Evolutionary conservation across 345 rosid species (phyloP), one percentile per base, ranked within the genome.

Genomic region (Populus tremula): DNA sequence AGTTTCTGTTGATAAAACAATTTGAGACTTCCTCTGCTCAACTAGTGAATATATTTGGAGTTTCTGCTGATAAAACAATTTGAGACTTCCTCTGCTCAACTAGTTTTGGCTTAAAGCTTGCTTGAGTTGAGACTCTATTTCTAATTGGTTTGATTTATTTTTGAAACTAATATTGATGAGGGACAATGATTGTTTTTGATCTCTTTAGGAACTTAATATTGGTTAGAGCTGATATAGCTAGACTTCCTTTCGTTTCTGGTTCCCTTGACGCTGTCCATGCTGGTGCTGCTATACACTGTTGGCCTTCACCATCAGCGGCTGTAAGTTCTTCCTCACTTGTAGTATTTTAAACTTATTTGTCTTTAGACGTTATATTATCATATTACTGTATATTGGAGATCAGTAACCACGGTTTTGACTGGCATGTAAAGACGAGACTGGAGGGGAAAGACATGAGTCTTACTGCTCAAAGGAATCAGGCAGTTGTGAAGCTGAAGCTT

Each of bases 261-360:
- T 91, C 97, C 16, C 82, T 93, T 21, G 97, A 94, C 75, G 94
- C 97, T 20, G 87, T 94, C 77, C 98, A 93, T 77, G 97, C 97
- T 61, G 98, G 94, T 79, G 93, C 94, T 77, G 98, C 97, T 78
- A 81, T 94, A 63, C 97, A 94, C 83, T 92, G 97, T 77, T 94
- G 98, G 98, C 92, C 97, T 79, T 94, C 97, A 27, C 97, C 97
- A 73, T 84, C 93, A 43, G 72, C 86, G 54, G 98, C 93, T 9
- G 97, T 93, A 86, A 87, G 90, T 17, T 54, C 68, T 75, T 75
- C n/a, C 67, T 56, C 21, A 61, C 7, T 21, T 43, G 14, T 53
- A 61, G 54, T 49, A 12, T 67, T 65, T 43, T 70, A 25, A 39
- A 4, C 53, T 25, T 38, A 35, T 67, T 62, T 35, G 66, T 45